Base-by-base conservation (phyloP, 306 rosid species). In the Echinosophora koreensis region DNA sequence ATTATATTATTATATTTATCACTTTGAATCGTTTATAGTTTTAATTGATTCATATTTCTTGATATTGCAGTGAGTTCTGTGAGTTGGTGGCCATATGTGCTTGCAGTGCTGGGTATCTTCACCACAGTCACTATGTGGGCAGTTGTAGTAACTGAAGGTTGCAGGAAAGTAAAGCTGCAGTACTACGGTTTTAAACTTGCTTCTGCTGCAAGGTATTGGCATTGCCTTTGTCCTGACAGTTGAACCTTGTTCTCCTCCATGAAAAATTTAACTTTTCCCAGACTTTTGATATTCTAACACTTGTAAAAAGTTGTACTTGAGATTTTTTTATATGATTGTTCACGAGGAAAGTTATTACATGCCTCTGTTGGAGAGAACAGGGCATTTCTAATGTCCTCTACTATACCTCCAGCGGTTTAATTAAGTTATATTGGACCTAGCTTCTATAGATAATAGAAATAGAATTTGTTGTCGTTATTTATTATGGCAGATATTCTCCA, bases 101-200 rank as follows among this genome's bases (percentile, higher is more conserved):
- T 87, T 73, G 93, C 89, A 17, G 86, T 95, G 18, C 68, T 91
- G 88, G 97, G 97, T 14, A 86, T 95, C 84, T 95, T 95, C 81
- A 95, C 97, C 9, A 15, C 84, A 4, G 99, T 95, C 81, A 92
- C 99, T 16, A 92, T 92, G 99, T 95, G 97, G 97, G 99, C 99
- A 35, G 99, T 95, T 75, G 97, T 95, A 73, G 97, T 95, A 75
- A 95, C 97, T 5, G 97, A 95, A 89, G 97, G 97, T 78, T 90
- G 99, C 77, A 83, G 99, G 87, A 95, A 95, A 88, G 90, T 95
- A 59, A 95, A 92, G 88, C 90, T 92, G 85, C 97, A 95, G 72
- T 95, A 95, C 79, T 95, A 95, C 57, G 99, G 97, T 71, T 95
- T 95, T 77, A 95, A 92, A 88, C 97, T 95, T 77, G 97, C 99